A percentile compares a stretch with the other conserved stretches of the same genome.
Conservation (phyloP, 2,329 filamentous ascomycete species). For the Teratosphaeria epicoccoides region DNA sequence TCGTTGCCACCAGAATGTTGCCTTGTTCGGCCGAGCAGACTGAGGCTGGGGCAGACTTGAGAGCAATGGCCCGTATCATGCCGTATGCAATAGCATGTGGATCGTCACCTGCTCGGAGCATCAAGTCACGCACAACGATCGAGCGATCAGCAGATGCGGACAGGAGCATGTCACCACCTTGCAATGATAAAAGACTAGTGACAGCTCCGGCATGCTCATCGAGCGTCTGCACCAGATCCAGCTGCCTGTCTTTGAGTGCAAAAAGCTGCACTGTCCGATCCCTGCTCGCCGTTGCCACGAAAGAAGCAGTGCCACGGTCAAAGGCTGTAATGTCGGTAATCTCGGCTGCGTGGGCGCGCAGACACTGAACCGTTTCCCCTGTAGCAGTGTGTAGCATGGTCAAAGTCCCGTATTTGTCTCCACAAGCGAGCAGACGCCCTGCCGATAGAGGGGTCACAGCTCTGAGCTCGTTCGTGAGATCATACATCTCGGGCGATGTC, state of each 20-base stretch:
- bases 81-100: constrained; percentile 61
- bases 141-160: constrained; percentile 86
- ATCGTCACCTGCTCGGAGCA: constrained; percentile 53
- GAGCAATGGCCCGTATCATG: constrained; percentile 62
- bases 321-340: constrained; percentile 71
- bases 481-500: constrained; percentile 40
- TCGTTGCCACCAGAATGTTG: constrained; percentile 47
- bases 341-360: constrained; percentile 77
- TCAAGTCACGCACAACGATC: constrained; percentile 68
- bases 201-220: constrained; percentile 86
- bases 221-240: constrained; percentile 75
- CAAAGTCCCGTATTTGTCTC: constrained; percentile 78
- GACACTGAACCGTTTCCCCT: constrained; percentile 54
- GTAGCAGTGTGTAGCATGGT: constrained; percentile 47
- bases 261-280: constrained; percentile 96
- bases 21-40: constrained; percentile 60
- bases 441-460: constrained; percentile 49
- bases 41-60: constrained; percentile 79
- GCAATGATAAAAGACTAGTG: constrained; percentile 62
- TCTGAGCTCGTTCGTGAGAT: constrained; percentile 46
- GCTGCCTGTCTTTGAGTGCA: constrained; percentile 37
- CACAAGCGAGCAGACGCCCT: constrained; percentile 62
- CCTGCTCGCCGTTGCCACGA: constrained; percentile 74
- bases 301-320: constrained; percentile 48
- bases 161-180: constrained; percentile 56